Evolutionary conservation across 805 yeast genomes (phyloP), one percentile per base, ranked within the genome.

Genomic region (Pichia insulana): DNA sequence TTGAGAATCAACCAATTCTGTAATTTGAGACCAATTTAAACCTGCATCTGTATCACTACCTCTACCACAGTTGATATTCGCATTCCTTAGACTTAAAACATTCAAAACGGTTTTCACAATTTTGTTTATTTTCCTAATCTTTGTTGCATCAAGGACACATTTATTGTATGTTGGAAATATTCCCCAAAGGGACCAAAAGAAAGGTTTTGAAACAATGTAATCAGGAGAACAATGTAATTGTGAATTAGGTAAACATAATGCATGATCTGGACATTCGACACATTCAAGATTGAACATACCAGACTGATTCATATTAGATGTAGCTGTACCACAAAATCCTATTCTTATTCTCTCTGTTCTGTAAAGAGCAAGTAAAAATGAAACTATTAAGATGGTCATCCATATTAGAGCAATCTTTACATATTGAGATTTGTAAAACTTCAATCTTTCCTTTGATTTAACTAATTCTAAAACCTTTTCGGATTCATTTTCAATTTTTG

Each of bases 201-300:
- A 71, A 7, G 82, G 80, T 40, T 70, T 67, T 30, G 57, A 56
- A 26, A 67, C 65, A 30, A 74, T 63, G 53, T 68, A 84, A 50
- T 84, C 96, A 31, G 80, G 81, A 50, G 74, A 79, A 61, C 98
- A 90, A 40, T 71, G 74, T 2, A 85, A 54, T 43, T 72, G 65
- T 49, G 86, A 68, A 39, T 70, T 60, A 19, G 80, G 75, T 50
- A 70, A 79, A 61, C 97, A 90, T 36, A 78, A 66, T 0, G 89
- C 92, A 61, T 89, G 82, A 2, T 70, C 72, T 1, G 97, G 97
- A 59, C 97, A 90, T 15, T 75, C 75, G 3, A 77, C 64, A 63
- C 98, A 90, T 0, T 52, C 41, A 3, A 95, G 90, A 36, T 81
- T 83, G 6, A 71, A 28, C 4, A 28, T 7, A 5, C 25, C 25